Evolutionary conservation across 768 basidiomycete species (phyloP).

Genomic region (Agaricus blazei): DNA sequence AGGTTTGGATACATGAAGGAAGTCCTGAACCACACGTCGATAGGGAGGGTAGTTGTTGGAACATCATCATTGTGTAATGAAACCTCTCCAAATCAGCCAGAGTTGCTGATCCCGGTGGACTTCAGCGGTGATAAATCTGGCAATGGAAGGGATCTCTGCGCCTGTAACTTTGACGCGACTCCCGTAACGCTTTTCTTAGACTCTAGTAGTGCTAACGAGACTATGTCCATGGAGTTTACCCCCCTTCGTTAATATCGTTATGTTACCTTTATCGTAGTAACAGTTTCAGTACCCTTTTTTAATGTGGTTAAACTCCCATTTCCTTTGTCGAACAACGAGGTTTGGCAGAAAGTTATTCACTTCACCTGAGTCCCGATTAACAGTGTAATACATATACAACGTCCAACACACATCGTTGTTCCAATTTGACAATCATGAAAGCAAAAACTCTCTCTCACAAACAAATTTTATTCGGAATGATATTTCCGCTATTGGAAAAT

Average conservation of each 20-base stretch:
- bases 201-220: neutral
- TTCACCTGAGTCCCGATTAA: slow-evolving; percentile 74
- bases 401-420: slow-evolving; percentile 73
- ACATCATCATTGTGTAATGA: neutral
- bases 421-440: slow-evolving; percentile 56
- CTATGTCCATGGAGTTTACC: neutral
- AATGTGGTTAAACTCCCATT: neutral
- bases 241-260: neutral
- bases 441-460: slow-evolving; percentile 68
- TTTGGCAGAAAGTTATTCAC: neutral
- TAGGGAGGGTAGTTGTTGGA: neutral
- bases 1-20: neutral
- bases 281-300: neutral
- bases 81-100: neutral
- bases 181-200: neutral
- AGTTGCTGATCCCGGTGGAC: neutral
- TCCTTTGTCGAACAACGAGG: neutral
- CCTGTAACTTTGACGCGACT: neutral
- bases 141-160: neutral
- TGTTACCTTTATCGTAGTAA: neutral
- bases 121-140: neutral
- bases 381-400: slow-evolving; percentile 70
- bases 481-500: too few relatives aligned
- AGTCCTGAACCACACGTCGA: neutral
- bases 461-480: too few relatives aligned